These are phyloP conservation scores for Metschnikowia aberdeeniae DNA, from an alignment of 805 yeast species.

Conservation along the genomic window DNA sequence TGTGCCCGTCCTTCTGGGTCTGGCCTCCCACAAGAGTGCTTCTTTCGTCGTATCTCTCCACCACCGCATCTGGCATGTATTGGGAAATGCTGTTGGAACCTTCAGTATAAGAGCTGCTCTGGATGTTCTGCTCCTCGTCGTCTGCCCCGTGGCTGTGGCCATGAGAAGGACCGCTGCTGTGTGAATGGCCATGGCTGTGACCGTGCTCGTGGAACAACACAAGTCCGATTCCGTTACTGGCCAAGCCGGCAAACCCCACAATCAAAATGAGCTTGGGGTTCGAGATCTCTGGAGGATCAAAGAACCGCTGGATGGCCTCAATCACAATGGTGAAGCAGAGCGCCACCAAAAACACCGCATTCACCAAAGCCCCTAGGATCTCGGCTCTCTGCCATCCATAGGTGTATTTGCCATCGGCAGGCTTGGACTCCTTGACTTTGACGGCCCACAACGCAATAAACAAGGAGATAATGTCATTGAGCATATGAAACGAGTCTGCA, in stretches of 20 bases:
- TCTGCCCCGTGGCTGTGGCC: constrained; percentile 35
- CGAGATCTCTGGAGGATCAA: constrained; percentile 72
- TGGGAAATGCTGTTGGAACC: constrained; percentile 26
- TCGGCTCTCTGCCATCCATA: constrained; percentile 99
- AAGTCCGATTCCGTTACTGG: constrained; percentile 80
- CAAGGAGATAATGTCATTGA: constrained; percentile 87
- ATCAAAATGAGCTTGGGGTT: constrained; percentile 78
- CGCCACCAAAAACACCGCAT: constrained; percentile 90
- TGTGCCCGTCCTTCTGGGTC: constrained; percentile 12
- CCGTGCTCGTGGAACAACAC: constrained; percentile 79
- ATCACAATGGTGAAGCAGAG: constrained; percentile 87
- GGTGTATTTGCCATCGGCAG: constrained; percentile 85
- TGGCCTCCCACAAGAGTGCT: constrained; percentile 28
- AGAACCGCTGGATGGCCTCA: constrained; percentile 87
- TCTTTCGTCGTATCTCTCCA: constrained; percentile 37
- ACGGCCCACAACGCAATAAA: constrained; percentile 96
- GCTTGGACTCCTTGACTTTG: constrained; percentile 72
- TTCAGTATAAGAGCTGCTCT: constrained; percentile 12
- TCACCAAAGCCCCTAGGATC: constrained; percentile 88
- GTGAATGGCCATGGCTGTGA: constrained; percentile 31
- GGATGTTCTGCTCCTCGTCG: constrained; percentile 12
- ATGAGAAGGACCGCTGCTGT: constrained; percentile 8
- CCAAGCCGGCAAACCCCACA: constrained; percentile 81
- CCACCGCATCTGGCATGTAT: constrained; percentile 47
- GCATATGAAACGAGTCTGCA: constrained; percentile 97